A percentile compares a stretch with the other conserved stretches of the same genome.
phyloP scores from a whole-genome alignment of 2,329 filamentous ascomycete species.

The Botrytis byssoidea region DNA sequence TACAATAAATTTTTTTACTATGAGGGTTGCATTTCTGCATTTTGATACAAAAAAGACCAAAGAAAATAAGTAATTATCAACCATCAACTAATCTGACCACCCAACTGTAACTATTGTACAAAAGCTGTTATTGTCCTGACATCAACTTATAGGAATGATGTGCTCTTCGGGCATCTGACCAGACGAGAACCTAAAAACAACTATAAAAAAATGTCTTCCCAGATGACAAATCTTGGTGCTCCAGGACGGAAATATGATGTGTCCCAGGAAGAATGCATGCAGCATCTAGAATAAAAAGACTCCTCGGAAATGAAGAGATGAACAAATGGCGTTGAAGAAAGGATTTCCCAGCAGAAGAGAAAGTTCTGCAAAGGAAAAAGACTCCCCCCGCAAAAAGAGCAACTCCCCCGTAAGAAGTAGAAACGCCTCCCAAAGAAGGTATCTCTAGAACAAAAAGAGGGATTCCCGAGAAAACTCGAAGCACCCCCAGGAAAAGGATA shows the following conservation, averaged over 20 bases:
- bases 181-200: background rate
- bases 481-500: background rate
- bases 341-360: background rate
- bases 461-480: background rate
- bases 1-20: background rate
- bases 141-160: background rate
- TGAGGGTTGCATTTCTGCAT: background rate
- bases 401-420: background rate
- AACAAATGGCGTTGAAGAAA: background rate
- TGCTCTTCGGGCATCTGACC: background rate
- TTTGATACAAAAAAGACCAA: background rate
- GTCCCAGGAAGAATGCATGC: background rate
- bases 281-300: background rate
- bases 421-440: background rate
- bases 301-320: background rate
- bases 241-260: background rate
- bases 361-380: background rate
- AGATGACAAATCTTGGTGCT: background rate
- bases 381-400: background rate
- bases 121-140: background rate
- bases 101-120: background rate
- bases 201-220: background rate
- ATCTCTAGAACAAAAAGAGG: background rate
- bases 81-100: background rate
- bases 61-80: background rate